Evolutionary conservation across 2,329 filamentous ascomycete genomes (phyloP), one percentile per base, ranked within the genome.

Genomic region (Apiospora hydei): DNA sequence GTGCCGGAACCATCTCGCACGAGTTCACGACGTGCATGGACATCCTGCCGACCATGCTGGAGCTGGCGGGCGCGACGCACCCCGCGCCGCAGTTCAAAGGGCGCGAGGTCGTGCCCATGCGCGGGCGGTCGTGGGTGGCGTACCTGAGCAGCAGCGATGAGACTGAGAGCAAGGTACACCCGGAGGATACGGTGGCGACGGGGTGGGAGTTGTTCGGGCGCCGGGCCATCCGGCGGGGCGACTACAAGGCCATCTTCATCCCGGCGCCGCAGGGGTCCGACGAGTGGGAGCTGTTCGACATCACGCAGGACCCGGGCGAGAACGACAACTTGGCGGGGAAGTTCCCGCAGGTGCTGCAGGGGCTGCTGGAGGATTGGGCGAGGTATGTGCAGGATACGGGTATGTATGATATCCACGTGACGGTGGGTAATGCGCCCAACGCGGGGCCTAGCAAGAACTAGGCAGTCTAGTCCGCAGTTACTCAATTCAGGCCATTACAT

Each of bases 1-100:
- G n/a, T 7, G 75, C 76, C 2, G 80, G 80, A 0, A 75, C 74
- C 72, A 87, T 89, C 73, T 86, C 86, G 1, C 82, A 85, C 76
- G 82, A 85, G 68, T 89, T 89, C 78, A 83, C 86, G 4, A 87
- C 85, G 0, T 85, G 87, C 66, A 87, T 87, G 85, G 85, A 87
- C 71, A 82, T 87, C 1, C 83, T 84, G 0, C 85, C 85, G 0
- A 85, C 85, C 1, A 84, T 86, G 70, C 79, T 86, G 30, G 84
- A 86, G 11, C 85, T 86, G 83, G 84, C 84, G 3, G 84, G 84
- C 47, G 80, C 85, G 26, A 77, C 81, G 49, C 88, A 90, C 74
- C 89, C 88, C 0, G 86, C 86, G 1, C 88, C 88, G 0, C 34
- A 8, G 5, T 91, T 81, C 74, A 77, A 79, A 68, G 80, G 80